phyloP scores from a whole-genome alignment of 2,329 filamentous ascomycete genomes.

The Nemania sp. region DNA sequence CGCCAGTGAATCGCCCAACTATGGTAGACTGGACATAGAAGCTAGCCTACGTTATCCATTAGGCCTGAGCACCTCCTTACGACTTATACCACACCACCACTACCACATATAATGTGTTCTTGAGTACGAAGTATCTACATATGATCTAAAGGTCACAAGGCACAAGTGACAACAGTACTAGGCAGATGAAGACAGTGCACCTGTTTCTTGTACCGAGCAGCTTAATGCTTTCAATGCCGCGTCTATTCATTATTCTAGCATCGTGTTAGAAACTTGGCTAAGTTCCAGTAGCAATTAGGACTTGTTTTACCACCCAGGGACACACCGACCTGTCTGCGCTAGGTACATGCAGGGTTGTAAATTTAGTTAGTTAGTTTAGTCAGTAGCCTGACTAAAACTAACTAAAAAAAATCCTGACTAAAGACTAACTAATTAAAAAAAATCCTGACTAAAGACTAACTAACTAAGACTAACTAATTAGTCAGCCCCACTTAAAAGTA shows the following conservation, averaged over 20 bases:
- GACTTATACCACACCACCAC: background rate
- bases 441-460: too few species aligned
- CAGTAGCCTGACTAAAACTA: too few species aligned
- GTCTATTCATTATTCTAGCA: background rate
- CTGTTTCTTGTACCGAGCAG: background rate
- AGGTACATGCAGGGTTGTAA: too few species aligned
- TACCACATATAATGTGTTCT: background rate
- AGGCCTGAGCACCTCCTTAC: background rate
- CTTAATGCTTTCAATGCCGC: background rate
- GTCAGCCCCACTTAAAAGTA: too few species aligned
- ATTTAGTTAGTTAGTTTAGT: too few species aligned
- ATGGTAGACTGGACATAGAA: constrained; percentile 5
- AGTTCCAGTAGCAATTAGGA: too few species aligned
- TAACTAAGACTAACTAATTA: too few species aligned
- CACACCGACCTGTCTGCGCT: too few species aligned
- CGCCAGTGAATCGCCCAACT: constrained; percentile 9
- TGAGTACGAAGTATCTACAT: too few species aligned
- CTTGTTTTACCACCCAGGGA: too few species aligned
- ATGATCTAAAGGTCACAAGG: background rate
- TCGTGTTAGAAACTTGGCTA: constrained; percentile 1
- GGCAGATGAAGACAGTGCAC: background rate
- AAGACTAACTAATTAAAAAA: too few species aligned
- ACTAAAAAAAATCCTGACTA: too few species aligned
- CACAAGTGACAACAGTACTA: background rate
- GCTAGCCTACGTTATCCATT: background rate